Conservation (phyloP, 192 early-diverging fungal species). For the Backusella sp. region DNA sequence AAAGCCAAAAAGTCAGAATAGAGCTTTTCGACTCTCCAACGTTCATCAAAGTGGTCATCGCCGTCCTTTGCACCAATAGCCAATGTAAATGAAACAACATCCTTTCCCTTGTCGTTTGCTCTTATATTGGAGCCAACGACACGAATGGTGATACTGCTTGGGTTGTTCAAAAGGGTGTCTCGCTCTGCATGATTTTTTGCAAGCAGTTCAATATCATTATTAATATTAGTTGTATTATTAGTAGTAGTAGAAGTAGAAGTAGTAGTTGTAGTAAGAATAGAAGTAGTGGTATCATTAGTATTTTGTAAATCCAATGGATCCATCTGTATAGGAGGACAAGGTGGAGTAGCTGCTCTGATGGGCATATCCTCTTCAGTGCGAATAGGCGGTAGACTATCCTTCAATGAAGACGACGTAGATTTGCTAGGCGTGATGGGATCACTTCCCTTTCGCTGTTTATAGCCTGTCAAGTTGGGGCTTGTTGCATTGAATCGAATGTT, state of each 20-base stretch:
- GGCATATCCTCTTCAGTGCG: background rate
- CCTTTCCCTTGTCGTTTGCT: slow-evolving; percentile 77
- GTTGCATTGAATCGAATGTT: background rate
- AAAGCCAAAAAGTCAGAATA: slow-evolving; percentile 85
- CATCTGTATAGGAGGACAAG: background rate
- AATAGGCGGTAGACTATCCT: slow-evolving; percentile 8
- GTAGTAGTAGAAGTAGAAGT: background rate
- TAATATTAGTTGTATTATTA: background rate
- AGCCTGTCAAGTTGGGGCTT: background rate
- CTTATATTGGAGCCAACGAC: slow-evolving; percentile 59
- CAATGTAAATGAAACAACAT: slow-evolving; percentile 62
- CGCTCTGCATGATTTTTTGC: background rate
- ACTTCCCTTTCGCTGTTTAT: background rate
- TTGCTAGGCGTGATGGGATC: background rate
- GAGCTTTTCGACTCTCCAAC: slow-evolving; percentile 87
- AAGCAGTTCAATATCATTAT: background rate
- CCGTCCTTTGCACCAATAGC: slow-evolving; percentile 33
- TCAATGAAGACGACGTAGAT: slow-evolving; percentile 1
- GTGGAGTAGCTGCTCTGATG: slow-evolving; percentile 2
- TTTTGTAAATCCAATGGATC: background rate
- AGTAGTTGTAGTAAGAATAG: background rate
- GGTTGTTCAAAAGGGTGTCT: background rate
- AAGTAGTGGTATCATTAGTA: background rate
- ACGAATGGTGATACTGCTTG: slow-evolving; percentile 24
- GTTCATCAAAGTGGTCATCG: slow-evolving; percentile 40